Percentiles rank a stretch among this genome's conserved stretches.
phyloP scores from a whole-genome alignment of 2,329 filamentous ascomycete genomes.

The Xylaria sp. region DNA sequence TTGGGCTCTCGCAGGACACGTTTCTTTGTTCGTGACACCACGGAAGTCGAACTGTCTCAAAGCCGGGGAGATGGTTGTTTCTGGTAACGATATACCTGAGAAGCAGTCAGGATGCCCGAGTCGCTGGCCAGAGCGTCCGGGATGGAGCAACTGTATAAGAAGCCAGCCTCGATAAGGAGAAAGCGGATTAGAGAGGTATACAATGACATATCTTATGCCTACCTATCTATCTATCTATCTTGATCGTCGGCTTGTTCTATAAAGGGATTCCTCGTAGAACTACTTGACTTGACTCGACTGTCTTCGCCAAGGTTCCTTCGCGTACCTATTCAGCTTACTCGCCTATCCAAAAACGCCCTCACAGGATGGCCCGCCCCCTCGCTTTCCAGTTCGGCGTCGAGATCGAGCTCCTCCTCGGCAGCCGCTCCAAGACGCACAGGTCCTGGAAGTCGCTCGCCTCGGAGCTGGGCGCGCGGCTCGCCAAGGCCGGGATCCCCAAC shows the following conservation, averaged over 20 bases:
- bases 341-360: background rate
- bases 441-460: conserved; percentile 40
- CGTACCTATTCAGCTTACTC: background rate
- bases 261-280: no score
- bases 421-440: conserved; percentile 37
- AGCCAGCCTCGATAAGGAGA: no score
- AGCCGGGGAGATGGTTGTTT: background rate
- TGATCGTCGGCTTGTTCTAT: no score
- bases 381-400: conserved; percentile 40
- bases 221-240: no score
- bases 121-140: background rate
- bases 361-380: conserved; percentile 4
- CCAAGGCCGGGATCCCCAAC: conserved; percentile 38
- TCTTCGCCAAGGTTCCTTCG: no score
- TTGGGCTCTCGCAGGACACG: background rate
- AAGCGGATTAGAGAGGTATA: no score
- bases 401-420: conserved; percentile 42
- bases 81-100: background rate
- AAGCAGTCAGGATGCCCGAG: background rate
- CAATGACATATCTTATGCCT: no score
- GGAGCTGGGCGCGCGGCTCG: conserved; percentile 38
- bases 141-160: background rate
- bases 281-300: no score
- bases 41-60: background rate
- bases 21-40: background rate